Conservation (phyloP, 2,329 filamentous ascomycete species). For the Talaromyces marneffei region DNA sequence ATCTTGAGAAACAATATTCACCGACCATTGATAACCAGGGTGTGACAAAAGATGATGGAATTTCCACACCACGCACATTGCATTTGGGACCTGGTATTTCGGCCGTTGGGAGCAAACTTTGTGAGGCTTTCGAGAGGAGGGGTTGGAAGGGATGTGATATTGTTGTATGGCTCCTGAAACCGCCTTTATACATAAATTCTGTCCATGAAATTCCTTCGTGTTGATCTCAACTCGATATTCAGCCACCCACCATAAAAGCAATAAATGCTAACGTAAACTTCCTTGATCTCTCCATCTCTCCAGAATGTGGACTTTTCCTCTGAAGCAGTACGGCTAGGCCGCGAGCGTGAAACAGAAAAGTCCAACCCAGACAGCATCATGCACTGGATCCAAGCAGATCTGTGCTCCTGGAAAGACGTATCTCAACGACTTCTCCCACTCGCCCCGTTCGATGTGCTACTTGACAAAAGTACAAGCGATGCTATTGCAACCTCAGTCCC, state of each 20-base stretch:
- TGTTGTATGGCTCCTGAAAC: constrained; percentile 22
- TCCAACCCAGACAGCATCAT: constrained; percentile 20
- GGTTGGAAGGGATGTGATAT: constrained; percentile 28
- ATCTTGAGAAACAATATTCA: constrained; percentile 19
- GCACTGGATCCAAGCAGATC: constrained; percentile 28
- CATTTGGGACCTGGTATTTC: constrained; percentile 34
- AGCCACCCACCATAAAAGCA: too few species aligned
- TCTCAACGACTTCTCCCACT: constrained; percentile 18
- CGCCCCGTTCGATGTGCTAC: constrained; percentile 29
- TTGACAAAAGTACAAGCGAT: constrained; percentile 36
- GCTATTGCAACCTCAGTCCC: constrained; percentile 29
- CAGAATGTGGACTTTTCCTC: constrained; percentile 35
- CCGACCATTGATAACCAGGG: background rate
- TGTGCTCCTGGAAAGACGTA: constrained; percentile 29
- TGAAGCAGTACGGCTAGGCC: constrained; percentile 33
- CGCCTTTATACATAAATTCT: background rate
- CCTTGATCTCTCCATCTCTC: background rate
- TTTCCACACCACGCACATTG: constrained; percentile 21
- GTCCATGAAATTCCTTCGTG: too few species aligned
- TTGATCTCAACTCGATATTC: background rate
- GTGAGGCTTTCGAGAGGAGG: constrained; percentile 22
- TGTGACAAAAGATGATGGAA: background rate
- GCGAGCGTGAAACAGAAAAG: constrained; percentile 20
- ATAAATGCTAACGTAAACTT: background rate
- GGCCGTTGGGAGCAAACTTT: constrained; percentile 26